Percentiles rank a stretch among this genome's conserved stretches.
phyloP scores from a whole-genome alignment of 805 yeast genomes.

The Tanozyma kutaoensis region DNA sequence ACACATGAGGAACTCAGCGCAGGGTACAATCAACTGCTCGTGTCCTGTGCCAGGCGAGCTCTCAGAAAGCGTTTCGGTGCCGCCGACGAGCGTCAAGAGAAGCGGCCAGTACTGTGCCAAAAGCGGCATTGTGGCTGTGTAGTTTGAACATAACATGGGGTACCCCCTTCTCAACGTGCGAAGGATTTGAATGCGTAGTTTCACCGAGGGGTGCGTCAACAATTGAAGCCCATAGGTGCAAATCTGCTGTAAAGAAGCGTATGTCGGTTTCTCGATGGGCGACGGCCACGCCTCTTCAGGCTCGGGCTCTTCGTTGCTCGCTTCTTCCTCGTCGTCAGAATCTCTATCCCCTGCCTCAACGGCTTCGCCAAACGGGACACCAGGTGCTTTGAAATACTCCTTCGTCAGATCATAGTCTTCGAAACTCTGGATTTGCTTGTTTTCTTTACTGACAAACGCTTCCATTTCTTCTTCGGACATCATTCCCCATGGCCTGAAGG shows the following conservation, averaged over 20 bases:
- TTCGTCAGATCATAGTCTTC: constrained; percentile 19
- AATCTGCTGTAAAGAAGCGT: constrained; percentile 45
- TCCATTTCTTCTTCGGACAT: constrained; percentile 28
- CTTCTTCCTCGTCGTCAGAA: constrained; percentile 16
- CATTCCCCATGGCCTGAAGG: constrained; percentile 53
- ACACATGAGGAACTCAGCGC: constrained; percentile 14
- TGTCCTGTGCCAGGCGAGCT: constrained; percentile 1
- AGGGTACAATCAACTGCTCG: constrained; percentile 11
- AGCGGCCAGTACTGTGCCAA: constrained; percentile 21
- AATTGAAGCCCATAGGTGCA: constrained; percentile 56
- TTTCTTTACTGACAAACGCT: constrained; percentile 24
- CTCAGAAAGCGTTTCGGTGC: constrained; percentile 6
- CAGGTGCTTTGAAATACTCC: constrained; percentile 27
- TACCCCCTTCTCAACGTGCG: constrained; percentile 22
- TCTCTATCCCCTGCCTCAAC: constrained; percentile 8
- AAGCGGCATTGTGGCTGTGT: constrained; percentile 16
- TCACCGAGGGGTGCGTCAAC: constrained; percentile 51
- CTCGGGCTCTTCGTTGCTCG: constrained; percentile 3
- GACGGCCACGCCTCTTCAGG: constrained; percentile 40
- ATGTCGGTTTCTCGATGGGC: constrained; percentile 48
- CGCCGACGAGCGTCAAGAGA: constrained; percentile 10
- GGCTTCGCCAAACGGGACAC: constrained; percentile 18
- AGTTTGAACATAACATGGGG: constrained; percentile 18
- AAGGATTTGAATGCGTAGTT: constrained; percentile 44
- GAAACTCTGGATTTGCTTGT: constrained; percentile 14